phyloP scores from a whole-genome alignment of 305 asterid species.

The Ilex paraguariensis region DNA sequence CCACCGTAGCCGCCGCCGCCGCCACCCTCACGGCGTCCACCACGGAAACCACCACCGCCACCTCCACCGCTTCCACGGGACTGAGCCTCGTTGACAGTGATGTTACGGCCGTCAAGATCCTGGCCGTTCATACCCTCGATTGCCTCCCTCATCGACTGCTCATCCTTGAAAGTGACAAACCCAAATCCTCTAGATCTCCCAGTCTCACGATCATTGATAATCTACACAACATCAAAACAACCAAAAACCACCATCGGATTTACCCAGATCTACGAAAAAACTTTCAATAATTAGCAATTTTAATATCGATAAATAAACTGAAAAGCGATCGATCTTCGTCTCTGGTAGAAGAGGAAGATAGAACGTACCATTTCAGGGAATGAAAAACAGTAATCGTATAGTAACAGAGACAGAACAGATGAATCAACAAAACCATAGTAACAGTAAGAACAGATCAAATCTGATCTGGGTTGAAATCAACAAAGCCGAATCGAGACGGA shows the following conservation, averaged over 20 bases:
- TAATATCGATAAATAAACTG: background rate
- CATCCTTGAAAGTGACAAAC: conserved; percentile 36
- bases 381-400: conserved; percentile 27
- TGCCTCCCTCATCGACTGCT: conserved; percentile 31
- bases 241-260: conserved; percentile 5
- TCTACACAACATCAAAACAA: conserved; percentile 8
- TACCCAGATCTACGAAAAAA: background rate
- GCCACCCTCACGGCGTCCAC: conserved; percentile 12
- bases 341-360: conserved; percentile 22
- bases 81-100: conserved; percentile 44
- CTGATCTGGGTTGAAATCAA: conserved; percentile 3
- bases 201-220: conserved; percentile 37
- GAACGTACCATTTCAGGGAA: conserved; percentile 35
- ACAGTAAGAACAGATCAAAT: conserved; percentile 19
- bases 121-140: conserved; percentile 39
- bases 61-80: conserved; percentile 33
- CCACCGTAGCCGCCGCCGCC: conserved; percentile 4
- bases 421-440: conserved; percentile 19
- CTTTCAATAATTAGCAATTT: too few relatives aligned
- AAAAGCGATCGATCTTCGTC: conserved; percentile 20
- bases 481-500: conserved; percentile 34
- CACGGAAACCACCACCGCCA: conserved; percentile 20
- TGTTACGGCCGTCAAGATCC: conserved; percentile 31
- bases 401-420: conserved; percentile 30
- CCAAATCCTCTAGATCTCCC: conserved; percentile 41